These are phyloP conservation scores for Colletotrichum sojae DNA, from an alignment of 2,329 filamentous ascomycete genomes.

Conservation along the genomic window DNA sequence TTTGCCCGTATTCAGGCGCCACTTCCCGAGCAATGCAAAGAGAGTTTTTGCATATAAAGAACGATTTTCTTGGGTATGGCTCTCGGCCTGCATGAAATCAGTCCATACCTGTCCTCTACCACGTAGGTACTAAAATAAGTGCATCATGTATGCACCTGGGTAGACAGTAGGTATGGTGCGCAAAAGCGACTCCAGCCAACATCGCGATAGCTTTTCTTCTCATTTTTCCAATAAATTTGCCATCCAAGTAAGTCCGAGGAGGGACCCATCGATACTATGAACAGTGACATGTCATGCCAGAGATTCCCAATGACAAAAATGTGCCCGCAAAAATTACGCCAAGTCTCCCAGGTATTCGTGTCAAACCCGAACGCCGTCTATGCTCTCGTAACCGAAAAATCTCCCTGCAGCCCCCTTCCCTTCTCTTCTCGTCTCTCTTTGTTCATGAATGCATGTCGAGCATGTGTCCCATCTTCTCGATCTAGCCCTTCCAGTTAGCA, in stretches of 20 bases:
- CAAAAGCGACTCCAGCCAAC: background rate
- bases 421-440: background rate
- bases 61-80: too few species aligned
- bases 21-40: too few species aligned
- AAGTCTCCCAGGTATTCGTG: conserved; percentile 38
- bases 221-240: conserved; percentile 21
- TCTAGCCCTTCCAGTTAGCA: conserved; percentile 61
- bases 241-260: conserved; percentile 21
- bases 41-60: too few species aligned
- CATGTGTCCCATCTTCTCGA: conserved; percentile 91
- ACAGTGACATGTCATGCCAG: conserved; percentile 8
- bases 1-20: too few species aligned
- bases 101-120: too few species aligned
- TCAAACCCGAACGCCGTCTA: conserved; percentile 37
- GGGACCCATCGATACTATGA: conserved; percentile 8
- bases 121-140: too few species aligned
- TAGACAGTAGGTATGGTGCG: too few species aligned
- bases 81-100: too few species aligned
- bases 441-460: conserved; percentile 59
- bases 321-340: conserved; percentile 17
- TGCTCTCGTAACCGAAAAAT: conserved; percentile 27
- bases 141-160: too few species aligned
- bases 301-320: conserved; percentile 25
- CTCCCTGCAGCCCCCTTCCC: background rate
- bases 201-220: background rate